Base-by-base conservation (phyloP, 805 yeast genomes). In the Zygoascus bituminiphila region DNA sequence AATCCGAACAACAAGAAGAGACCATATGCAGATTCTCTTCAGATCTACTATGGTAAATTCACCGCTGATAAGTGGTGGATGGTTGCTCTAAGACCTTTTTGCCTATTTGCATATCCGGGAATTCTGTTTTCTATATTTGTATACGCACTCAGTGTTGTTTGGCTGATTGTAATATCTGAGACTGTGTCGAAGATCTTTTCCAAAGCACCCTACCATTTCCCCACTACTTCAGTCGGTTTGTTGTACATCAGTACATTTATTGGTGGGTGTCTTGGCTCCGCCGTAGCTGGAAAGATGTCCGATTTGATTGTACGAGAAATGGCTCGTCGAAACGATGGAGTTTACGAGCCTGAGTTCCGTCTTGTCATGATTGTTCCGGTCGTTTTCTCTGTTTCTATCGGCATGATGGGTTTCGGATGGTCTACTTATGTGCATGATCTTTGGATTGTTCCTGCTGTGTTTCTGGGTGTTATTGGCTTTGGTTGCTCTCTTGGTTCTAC, bases 401-500 rank as follows among this genome's bases (percentile, higher is more conserved):
- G 84, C 2, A 64, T 78, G 40, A 73, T 79, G 70, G 84, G 83
- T 4, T 79, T 75, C 57, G 84, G 84, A 4, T 79, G 84, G 83
- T 67, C 81, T 2, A 61, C 78, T 0, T 61, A 67, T 20, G 67
- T 60, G 4, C 56, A 66, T 15, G 78, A 77, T 55, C 53, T 61
- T 7, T 77, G 83, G 84, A 66, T 75, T 46, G 83, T 75, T 1
- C 83, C 83, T 1, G 71, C 79, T 1, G 58, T 79, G 0, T 76
- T 79, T 57, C 69, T 78, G 54, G 82, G 79, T 0, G 63, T 77
- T 39, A 64, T 78, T 29, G 74, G 80, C 17, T 79, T 78, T 62
- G 84, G 84, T 5, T 74, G 81, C 51, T 74, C 81, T 2, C 65
- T 79, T 54, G 81, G 81, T 1, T 75, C 81, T 23, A 79, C 84